These are phyloP conservation scores for Polyplosphaeria fusca DNA, from an alignment of 495 filamentous ascomycete species.

Conservation along the genomic window DNA sequence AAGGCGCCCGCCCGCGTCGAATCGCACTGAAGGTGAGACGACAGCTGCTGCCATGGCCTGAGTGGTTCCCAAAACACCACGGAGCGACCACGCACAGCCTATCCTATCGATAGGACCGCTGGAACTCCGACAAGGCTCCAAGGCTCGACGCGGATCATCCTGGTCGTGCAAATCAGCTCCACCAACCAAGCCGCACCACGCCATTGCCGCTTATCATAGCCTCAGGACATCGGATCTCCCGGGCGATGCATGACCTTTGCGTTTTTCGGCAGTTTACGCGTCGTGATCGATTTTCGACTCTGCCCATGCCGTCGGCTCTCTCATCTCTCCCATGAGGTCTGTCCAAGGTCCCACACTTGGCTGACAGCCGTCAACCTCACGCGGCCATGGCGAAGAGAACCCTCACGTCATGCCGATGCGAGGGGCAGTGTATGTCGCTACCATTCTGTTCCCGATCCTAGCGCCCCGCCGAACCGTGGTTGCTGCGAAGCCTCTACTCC, in stretches of 20 bases:
- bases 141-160: conserved; percentile 12
- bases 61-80: conserved; percentile 2
- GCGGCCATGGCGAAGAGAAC: background rate
- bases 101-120: conserved; percentile 1
- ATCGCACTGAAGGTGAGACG: background rate
- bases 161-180: background rate
- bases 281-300: too few relatives aligned
- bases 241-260: background rate
- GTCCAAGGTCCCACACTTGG: background rate
- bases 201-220: background rate
- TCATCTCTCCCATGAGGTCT: background rate
- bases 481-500: too few relatives aligned
- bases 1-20: background rate
- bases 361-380: background rate
- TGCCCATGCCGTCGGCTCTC: too few relatives aligned
- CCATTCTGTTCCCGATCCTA: background rate
- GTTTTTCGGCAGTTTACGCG: too few relatives aligned
- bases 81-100: conserved; percentile 4
- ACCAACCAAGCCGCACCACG: conserved; percentile 2
- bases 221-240: background rate
- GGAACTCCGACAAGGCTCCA: conserved; percentile 20
- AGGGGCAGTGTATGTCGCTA: too few relatives aligned
- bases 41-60: conserved; percentile 3
- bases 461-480: background rate
- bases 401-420: background rate